Conservation (phyloP, 345 rosid genomes). For the Aquilaria malaccensis region DNA sequence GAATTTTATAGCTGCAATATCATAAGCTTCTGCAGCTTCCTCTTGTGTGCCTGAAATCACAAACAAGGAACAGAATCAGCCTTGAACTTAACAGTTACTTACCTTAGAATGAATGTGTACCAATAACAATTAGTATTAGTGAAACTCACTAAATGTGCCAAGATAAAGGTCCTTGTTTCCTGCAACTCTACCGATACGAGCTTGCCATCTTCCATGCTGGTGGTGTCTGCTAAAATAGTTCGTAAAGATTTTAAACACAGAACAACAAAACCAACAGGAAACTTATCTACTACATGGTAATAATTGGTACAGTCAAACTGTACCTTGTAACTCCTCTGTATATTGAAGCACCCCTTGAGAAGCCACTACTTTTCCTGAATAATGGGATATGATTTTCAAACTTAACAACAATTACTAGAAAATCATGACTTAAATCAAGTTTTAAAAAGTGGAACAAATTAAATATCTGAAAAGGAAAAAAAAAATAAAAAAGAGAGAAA, state of each 20-base stretch:
- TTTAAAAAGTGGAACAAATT: background rate
- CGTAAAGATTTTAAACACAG: no score
- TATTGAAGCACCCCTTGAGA: conserved; percentile 97
- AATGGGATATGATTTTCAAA: background rate
- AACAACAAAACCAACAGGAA: no score
- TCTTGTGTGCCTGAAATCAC: conserved; percentile 75
- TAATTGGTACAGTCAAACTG: no score
- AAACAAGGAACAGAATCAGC: background rate
- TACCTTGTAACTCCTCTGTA: conserved; percentile 99
- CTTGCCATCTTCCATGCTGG: conserved; percentile 99
- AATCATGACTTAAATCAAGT: background rate
- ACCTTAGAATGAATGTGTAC: background rate
- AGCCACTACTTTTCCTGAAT: conserved; percentile 94
- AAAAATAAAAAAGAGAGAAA: background rate
- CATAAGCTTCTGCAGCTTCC: conserved; percentile 98
- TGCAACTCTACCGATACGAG: conserved; percentile 95
- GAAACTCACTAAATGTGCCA: conserved; percentile 76
- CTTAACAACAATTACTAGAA: no score
- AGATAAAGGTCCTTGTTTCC: conserved; percentile 99
- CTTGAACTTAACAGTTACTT: conserved; percentile 1
- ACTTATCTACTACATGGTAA: no score
- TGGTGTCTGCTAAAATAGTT: conserved; percentile 47
- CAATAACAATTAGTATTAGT: conserved; percentile 10
- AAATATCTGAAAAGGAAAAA: background rate
- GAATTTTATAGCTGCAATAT: conserved; percentile 87